Evolutionary conservation across 192 early-diverging fungal species (phyloP).

Genomic region (Coemansia sp.): DNA sequence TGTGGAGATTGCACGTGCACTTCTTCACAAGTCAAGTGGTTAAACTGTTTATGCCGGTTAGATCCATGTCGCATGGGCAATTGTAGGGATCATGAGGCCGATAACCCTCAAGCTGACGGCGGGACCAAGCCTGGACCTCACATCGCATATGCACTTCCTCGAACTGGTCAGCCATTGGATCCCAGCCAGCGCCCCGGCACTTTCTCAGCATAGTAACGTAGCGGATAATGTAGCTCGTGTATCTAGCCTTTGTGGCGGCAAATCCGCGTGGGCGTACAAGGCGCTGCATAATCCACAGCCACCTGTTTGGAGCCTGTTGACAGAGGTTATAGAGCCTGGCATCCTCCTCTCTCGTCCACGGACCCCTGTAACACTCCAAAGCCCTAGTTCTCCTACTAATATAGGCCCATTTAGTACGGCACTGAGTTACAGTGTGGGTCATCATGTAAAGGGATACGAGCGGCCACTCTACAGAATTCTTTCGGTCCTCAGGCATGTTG

Average conservation of each 20-base stretch:
- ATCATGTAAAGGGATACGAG: constrained; percentile 33
- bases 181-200: constrained; percentile 35
- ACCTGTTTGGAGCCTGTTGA: constrained; percentile 2
- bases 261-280: neutral
- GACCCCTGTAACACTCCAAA: constrained; percentile 1
- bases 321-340: constrained; percentile 21
- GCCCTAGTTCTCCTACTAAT: neutral
- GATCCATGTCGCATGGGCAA: constrained; percentile 36
- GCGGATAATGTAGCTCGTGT: constrained; percentile 6
- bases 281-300: constrained; percentile 18
- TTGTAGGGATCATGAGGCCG: constrained; percentile 22
- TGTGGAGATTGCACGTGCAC: neutral
- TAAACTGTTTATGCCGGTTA: constrained; percentile 20
- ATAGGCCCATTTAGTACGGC: constrained; percentile 20
- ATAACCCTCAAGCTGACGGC: constrained; percentile 26
- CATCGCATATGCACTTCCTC: constrained; percentile 50
- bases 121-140: constrained; percentile 42
- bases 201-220: constrained; percentile 32
- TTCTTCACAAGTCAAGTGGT: neutral
- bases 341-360: constrained; percentile 48
- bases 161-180: constrained; percentile 39
- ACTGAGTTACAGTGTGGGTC: constrained; percentile 25
- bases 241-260: constrained; percentile 3
- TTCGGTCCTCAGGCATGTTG: neutral
- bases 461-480: constrained; percentile 12